Base-by-base conservation (phyloP, 345 rosid genomes). In the Eucalyptus curtisii region DNA sequence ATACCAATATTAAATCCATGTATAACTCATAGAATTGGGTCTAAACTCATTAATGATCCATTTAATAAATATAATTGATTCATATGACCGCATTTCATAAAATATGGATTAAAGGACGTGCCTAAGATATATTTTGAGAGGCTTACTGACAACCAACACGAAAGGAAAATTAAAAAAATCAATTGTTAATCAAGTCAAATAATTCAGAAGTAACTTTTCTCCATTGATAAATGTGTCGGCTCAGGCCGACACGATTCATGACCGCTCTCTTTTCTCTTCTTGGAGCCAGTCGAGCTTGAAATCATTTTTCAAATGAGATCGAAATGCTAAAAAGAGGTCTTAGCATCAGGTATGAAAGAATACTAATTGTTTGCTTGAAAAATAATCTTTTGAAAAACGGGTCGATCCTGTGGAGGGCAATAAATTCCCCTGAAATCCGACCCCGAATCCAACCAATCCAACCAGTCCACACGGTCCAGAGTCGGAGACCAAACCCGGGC, bases 81-180 rank as follows among this genome's bases (percentile, higher is more conserved):
- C 30, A 24, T 24, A 4, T 0, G 1, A 55, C 1, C 30, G 0
- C 61, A 55, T 22, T 25, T 55, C 6, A 55, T 10, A 2, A 24
- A 24, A 55, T 55, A 55, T 10, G 0, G 8, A 55, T 55, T 55
- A 22, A 55, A 55, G 10, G 6, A 55, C 0, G 1, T 24, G 9
- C 13, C 13, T 55, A 55, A 8, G 3, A 55, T 55, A 55, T 13
- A 55, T 55, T 1, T 55, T 24, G 30, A 55, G 25, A 8, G 25
- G 0, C 20, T 52, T 52, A 52, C 0, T 19, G 0, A 20, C 25
- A 8, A 52, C 0, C 57, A 52, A 3, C 57, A 20, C 1, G 0
- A 7, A 52, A 52, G 1, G 10, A 52, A 7, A 52, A 52, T 0
- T 52, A 1, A 52, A 52, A 7, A 52, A 7, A 1, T 19, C 7